Percentiles rank a stretch among this genome's conserved stretches.
phyloP scores from a whole-genome alignment of 768 basidiomycete genomes.

The Crucibulum laeve region DNA sequence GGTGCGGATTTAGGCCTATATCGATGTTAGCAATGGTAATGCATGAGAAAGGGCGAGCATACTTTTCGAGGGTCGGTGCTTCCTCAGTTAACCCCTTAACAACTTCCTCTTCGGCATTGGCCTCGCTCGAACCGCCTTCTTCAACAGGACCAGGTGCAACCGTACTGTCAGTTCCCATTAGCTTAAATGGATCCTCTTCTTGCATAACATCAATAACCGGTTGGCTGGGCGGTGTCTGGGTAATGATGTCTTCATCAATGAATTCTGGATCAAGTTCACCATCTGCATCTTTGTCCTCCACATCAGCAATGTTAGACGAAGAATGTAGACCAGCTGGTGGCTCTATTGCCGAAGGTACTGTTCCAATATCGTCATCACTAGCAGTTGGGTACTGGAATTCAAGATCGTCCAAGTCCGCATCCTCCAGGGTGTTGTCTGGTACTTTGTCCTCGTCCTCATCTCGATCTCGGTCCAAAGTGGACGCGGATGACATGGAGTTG shows the following conservation, averaged over 20 bases:
- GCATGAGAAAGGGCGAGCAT: too few species aligned
- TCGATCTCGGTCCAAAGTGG: conserved; percentile 16
- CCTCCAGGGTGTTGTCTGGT: neutral
- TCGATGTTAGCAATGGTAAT: neutral
- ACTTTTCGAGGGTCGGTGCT: too few species aligned
- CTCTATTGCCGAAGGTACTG: neutral
- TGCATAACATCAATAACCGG: neutral
- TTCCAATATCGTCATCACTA: neutral
- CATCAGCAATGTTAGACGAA: conserved; percentile 2
- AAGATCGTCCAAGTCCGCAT: neutral
- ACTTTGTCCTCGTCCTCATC: conserved; percentile 10
- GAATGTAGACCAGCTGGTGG: neutral
- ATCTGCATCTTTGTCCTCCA: conserved; percentile 28
- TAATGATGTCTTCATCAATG: neutral
- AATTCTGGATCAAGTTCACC: conserved; percentile 32
- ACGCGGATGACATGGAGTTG: conserved; percentile 26
- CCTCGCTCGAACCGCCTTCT: conserved; percentile 1
- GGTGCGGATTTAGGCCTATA: neutral
- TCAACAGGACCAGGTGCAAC: conserved; percentile 13
- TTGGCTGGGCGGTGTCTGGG: neutral
- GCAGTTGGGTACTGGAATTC: neutral
- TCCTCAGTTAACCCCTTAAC: too few species aligned
- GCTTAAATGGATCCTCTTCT: conserved; percentile 24
- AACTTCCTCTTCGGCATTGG: neutral
- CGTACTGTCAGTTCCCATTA: conserved; percentile 19